These are phyloP conservation scores for Trichophyton benhamiae DNA, from an alignment of 2,329 filamentous ascomycete genomes.

Conservation along the genomic window DNA sequence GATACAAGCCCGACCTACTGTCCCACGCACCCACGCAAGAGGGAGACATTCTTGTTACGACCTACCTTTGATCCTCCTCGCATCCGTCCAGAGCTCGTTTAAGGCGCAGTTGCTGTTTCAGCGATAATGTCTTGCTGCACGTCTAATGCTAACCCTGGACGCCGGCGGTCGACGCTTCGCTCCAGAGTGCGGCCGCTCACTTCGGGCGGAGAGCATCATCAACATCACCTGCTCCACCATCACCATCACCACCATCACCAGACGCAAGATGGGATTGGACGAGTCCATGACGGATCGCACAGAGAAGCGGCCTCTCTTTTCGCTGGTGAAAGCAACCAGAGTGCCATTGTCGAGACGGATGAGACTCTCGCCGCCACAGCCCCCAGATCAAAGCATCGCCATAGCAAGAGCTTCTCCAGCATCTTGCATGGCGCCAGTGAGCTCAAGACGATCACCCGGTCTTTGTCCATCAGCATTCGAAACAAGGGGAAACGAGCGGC, in stretches of 20 bases:
- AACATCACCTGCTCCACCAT: not conserved
- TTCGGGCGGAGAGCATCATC: constrained; percentile 16
- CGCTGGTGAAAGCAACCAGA: constrained; percentile 5
- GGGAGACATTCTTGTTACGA: too few species aligned
- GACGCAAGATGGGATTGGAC: not conserved
- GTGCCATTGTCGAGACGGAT: not conserved
- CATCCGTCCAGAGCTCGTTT: too few species aligned
- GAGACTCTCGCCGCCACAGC: not conserved
- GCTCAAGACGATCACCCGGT: constrained; percentile 30
- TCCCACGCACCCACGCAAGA: not conserved
- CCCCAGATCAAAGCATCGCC: constrained; percentile 6
- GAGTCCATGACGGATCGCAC: constrained; percentile 10
- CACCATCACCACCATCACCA: not conserved
- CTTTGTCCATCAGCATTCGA: constrained; percentile 30
- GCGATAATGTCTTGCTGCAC: not conserved
- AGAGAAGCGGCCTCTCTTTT: constrained; percentile 9
- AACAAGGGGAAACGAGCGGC: constrained; percentile 17
- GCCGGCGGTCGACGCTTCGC: constrained; percentile 27
- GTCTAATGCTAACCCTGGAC: constrained; percentile 6
- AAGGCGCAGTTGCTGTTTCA: not conserved
- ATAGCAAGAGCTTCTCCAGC: constrained; percentile 32
- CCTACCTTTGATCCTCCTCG: too few species aligned
- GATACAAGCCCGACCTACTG: not conserved
- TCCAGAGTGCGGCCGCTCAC: constrained; percentile 28
- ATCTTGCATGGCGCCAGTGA: constrained; percentile 32